Evolutionary conservation across 306 rosid genomes (phyloP), one percentile per base, ranked within the genome.

Genomic region (Dicorynia guianensis): DNA sequence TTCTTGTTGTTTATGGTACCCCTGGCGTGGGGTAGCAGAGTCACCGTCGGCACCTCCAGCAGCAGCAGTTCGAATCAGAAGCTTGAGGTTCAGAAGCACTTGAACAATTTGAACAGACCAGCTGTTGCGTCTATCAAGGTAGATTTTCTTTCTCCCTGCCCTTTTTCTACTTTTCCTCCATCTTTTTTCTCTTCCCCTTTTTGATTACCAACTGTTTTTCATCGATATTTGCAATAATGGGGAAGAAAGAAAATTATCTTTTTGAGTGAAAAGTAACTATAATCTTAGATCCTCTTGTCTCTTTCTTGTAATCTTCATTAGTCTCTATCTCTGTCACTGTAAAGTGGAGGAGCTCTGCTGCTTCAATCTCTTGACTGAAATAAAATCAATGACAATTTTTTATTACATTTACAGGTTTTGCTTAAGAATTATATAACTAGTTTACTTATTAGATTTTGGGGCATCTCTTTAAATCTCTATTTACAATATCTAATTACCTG

Each of bases 101-200:
- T 89, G 87, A 85, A 68, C 80, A 81, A 69, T 35, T 82, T 89
- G 74, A 89, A 89, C 69, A 89, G 75, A 47, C 87, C 85, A 20
- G 75, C 87, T 61, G 76, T 85, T 15, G 87, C 85, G 72, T 74
- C 94, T 67, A 89, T 89, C 47, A 83, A 85, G 91, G 94, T 82
- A 58, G 43, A 9, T 25, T 25, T 25, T 25, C 30, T 11, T 1
- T 39, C 0, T n/a, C 4, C 19, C 54, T 4, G 3, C 5, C 1
- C 0, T n/a, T 5, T 33, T 25, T 71, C 20, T 19, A 39, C 71
- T 48, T 69, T 76, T 47, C 4, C 0, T 55, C 49, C 66, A 7
- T 40, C 76, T 82, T 50, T 52, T 55, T 44, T 74, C 30, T 67
- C 72, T 76, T 64, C 68, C 48, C 59, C 76, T 75, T 72, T 73